These are phyloP conservation scores for Dentipellis fragilis DNA, from an alignment of 768 basidiomycete genomes.

Conservation along the genomic window DNA sequence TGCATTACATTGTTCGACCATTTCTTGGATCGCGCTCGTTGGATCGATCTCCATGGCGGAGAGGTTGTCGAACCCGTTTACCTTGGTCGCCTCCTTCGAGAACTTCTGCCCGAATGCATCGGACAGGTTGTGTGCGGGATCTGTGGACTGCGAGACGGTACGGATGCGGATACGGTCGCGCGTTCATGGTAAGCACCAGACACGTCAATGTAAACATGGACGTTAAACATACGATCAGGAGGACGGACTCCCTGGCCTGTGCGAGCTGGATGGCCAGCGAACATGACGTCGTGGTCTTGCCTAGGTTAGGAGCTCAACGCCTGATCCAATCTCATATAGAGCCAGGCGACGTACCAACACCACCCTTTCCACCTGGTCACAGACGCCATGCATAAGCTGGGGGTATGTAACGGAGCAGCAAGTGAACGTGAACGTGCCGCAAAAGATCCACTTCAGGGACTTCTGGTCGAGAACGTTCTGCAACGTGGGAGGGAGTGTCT, in stretches of 20 bases:
- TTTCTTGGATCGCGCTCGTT: slow-evolving; percentile 94
- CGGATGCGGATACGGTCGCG: background rate
- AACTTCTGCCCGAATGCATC: slow-evolving; percentile 99
- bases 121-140: slow-evolving; percentile 98
- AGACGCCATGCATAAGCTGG: background rate
- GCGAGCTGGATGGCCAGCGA: slow-evolving; percentile 96
- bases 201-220: background rate
- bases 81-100: slow-evolving; percentile 96
- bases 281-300: slow-evolving; percentile 97
- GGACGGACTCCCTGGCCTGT: slow-evolving; percentile 82
- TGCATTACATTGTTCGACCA: slow-evolving; percentile 91
- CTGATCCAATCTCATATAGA: too few species aligned
- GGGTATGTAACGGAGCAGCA: slow-evolving; percentile 6
- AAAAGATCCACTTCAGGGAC: slow-evolving; percentile 97
- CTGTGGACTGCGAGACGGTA: slow-evolving; percentile 68
- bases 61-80: slow-evolving; percentile 94
- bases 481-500: slow-evolving; percentile 71
- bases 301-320: slow-evolving; percentile 26
- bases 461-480: slow-evolving; percentile 94
- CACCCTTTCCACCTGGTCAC: slow-evolving; percentile 86
- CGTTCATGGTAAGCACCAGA: background rate
- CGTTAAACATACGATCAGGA: slow-evolving; percentile 70
- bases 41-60: slow-evolving; percentile 99
- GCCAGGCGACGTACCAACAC: slow-evolving; percentile 63
- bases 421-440: slow-evolving; percentile 48